phyloP scores from a whole-genome alignment of 75 land plant genomes.

The Cryptomeria japonica region DNA sequence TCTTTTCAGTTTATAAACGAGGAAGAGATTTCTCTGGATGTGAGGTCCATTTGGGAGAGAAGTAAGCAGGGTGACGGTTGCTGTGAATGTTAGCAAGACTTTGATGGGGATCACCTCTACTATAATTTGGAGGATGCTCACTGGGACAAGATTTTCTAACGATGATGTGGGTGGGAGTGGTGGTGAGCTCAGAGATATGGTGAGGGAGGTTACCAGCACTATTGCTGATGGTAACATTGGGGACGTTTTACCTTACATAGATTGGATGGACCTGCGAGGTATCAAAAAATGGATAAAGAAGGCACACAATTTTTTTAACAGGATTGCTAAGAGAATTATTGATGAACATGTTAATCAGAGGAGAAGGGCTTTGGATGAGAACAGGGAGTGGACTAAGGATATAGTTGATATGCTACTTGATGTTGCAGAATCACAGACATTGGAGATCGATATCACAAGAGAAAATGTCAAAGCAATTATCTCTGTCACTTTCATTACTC shows the following conservation, averaged over 20 bases:
- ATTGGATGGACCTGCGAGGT: constrained; percentile 44
- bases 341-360: constrained; percentile 42
- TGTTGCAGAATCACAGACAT: background rate
- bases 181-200: constrained; percentile 11
- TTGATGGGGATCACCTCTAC: constrained; percentile 9
- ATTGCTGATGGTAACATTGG: constrained; percentile 54
- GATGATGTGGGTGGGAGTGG: constrained; percentile 23
- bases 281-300: constrained; percentile 28
- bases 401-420: constrained; percentile 63
- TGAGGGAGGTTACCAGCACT: constrained; percentile 14
- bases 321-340: constrained; percentile 48
- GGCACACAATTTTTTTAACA: constrained; percentile 31
- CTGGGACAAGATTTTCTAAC: constrained; percentile 24
- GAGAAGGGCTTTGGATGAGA: background rate
- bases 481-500: background rate
- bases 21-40: background rate
- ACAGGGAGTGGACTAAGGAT: constrained; percentile 22
- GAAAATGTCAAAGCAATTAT: background rate
- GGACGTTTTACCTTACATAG: constrained; percentile 54
- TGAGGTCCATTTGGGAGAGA: background rate
- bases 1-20: background rate
- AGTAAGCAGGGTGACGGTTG: background rate
- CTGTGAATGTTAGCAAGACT: constrained; percentile 26
- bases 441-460: background rate
- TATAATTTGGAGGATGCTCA: constrained; percentile 23